Base-by-base conservation (phyloP, 2,329 filamentous ascomycete genomes). In the Pseudogymnoascus sp. region DNA sequence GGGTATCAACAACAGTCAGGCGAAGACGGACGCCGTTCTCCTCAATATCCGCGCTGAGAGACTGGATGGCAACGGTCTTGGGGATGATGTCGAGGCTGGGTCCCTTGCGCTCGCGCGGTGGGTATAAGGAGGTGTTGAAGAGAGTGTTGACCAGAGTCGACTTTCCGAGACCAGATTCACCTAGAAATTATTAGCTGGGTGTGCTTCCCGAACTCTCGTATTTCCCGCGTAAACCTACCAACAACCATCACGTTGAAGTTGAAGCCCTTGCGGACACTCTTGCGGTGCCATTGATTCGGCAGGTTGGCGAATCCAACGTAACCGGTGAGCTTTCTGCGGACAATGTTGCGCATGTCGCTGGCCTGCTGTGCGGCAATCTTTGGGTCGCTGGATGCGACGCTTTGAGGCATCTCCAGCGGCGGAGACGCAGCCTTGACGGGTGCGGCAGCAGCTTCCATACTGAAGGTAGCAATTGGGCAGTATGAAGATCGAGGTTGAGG, bases 201-300 rank as follows among this genome's bases (percentile, higher is more conserved):
- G 20, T 59, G 22, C 18, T 43, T 15, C 38, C 38, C 61, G 9
- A n/a, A n/a, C 22, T 18, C 6, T 35, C 18, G 39, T 33, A 39
- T 12, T 11, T 57, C 25, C 14, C 15, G 38, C 64, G 8, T 57
- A 4, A 61, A 87, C 92, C 73, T 82, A 97, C 94, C 94, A 78
- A 99, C 94, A 77, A 99, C 94, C 94, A 99, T 99, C 69, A 99
- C 94, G 75, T 99, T 99, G 84, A 99, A 99, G 85, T 97, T 99
- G 85, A 99, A 99, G 65, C 94, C 94, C 80, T 99, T 99, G 75
- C 94, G 91, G 72, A 99, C 94, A 85, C 92, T 97, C 88, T 99
- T 99, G 77, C 94, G 93, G 82, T 99, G 94, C 94, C 94, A 99
- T 80, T 99, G 94, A 80, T 99, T 99, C 66, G 94, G 94, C 74